Conservation (phyloP, 495 filamentous ascomycete genomes). For the Neurospora sp. region DNA sequence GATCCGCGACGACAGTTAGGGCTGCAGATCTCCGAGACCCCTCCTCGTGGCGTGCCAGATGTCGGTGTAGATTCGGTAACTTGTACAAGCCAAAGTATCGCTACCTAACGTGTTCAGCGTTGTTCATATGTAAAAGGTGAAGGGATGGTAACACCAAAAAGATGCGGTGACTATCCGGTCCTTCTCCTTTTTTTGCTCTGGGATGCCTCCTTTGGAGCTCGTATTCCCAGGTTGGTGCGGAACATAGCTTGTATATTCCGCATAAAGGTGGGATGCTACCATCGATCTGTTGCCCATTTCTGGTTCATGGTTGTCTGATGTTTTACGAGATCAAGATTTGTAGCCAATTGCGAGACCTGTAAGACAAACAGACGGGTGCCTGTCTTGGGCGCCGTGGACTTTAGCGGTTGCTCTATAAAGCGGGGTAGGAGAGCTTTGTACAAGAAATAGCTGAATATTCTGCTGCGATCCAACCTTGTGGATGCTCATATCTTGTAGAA, state of each 20-base stretch:
- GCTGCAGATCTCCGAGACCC: constrained; percentile 7
- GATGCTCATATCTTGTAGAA: not conserved
- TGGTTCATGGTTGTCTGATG: not conserved
- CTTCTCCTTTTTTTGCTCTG: not conserved
- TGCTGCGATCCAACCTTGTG: too few relatives aligned
- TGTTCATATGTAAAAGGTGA: not conserved
- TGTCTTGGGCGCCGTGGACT: not conserved
- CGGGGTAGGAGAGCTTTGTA: not conserved
- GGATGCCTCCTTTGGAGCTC: not conserved
- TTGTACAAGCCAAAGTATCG: not conserved
- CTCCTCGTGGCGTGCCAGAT: constrained; percentile 8
- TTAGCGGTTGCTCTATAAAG: not conserved
- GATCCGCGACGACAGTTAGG: not conserved
- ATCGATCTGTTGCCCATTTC: not conserved
- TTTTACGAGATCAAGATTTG: not conserved
- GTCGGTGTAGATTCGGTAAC: constrained; percentile 5
- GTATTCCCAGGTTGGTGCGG: not conserved
- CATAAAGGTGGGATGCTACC: not conserved
- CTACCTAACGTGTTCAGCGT: not conserved
- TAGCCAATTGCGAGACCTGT: not conserved
- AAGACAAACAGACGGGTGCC: not conserved
- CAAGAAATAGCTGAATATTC: not conserved
- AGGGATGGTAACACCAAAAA: not conserved
- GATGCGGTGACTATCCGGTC: not conserved
- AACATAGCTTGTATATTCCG: not conserved